Evolutionary conservation across 306 rosid genomes (phyloP).

Genomic region (Fagus sylvatica): DNA sequence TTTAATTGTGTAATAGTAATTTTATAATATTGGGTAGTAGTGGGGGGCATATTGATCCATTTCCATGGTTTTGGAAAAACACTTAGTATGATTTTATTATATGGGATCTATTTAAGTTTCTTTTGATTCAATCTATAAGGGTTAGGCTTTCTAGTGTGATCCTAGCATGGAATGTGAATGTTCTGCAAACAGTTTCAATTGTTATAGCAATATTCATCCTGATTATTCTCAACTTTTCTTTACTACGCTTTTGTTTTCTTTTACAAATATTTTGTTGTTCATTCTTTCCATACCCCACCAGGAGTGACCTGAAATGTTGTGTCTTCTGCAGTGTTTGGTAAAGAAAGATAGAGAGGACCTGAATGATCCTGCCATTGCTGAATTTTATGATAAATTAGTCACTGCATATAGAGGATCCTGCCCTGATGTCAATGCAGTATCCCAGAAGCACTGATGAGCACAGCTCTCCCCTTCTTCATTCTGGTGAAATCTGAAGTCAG

Average conservation of each 20-base stretch:
- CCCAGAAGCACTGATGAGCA: slow-evolving; percentile 36
- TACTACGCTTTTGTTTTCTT: not conserved
- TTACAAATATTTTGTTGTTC: not conserved
- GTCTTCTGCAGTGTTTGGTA: slow-evolving; percentile 59
- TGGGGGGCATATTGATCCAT: no score
- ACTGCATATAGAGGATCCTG: slow-evolving; percentile 69
- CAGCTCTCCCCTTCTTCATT: slow-evolving; percentile 56
- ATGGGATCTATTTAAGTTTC: no score
- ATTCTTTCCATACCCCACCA: slow-evolving; percentile 10
- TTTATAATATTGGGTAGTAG: no score
- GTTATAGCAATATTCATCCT: slow-evolving; percentile 6
- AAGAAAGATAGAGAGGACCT: slow-evolving; percentile 72
- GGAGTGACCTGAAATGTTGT: slow-evolving; percentile 1
- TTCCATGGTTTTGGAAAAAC: no score
- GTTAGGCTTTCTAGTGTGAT: no score
- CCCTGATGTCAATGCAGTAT: slow-evolving; percentile 42
- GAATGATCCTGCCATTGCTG: slow-evolving; percentile 46
- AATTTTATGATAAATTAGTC: slow-evolving; percentile 50
- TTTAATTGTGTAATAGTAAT: no score
- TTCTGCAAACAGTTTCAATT: not conserved
- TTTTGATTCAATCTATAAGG: no score
- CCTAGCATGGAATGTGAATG: no score
- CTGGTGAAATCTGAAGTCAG: slow-evolving; percentile 36
- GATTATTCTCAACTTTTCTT: slow-evolving; percentile 9
- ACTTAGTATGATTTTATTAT: no score